Evolutionary conservation across 495 filamentous ascomycete genomes (phyloP), one percentile per base, ranked within the genome.

Genomic region (Talaromyces liani): DNA sequence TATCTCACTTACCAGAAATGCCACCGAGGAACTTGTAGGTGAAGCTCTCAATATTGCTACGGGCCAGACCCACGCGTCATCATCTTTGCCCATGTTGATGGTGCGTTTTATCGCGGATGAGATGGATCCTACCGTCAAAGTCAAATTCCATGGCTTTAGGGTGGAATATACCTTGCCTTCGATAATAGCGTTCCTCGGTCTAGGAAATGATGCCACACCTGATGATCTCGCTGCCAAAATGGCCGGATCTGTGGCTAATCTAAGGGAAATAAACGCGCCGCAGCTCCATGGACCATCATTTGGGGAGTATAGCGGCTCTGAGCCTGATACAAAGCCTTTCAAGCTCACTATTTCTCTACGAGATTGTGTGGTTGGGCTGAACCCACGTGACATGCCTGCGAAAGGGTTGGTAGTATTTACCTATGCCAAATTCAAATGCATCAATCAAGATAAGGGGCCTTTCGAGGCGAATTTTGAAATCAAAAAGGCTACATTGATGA

Each of bases 101-200:
- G 85, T 88, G 65, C 83, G 95, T 54, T 88, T 94, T 73, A 88
- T 99, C 60, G 90, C 90, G 0, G 92, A 97, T 71, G 95, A 97
- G 68, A 90, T 95, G 76, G 93, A 97, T 62, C 92, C 95, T 0
- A 87, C 91, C 12, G 76, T 96, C 61, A 96, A 93, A 71, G 69
- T 97, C 64, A 95, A 95, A 71, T 72, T 97, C 29, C 87, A 88
- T 72, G 90, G 93, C 65, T 60, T 96, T 12, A 87, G 86, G 60
- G 68, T 90, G 20, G 95, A 99, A 65, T 98, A 99, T 72, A 86
- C 86, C 7, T 86, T 97, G 10, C 81, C 90, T 3, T 90, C 88
- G 6, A 69, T 97, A 4, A 89, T 94, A 78, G 89, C 89, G 51
- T 77, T 95, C 14, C 80, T 95, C 39, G 87, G 85, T 3, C 76